phyloP scores from a whole-genome alignment of 176 grass and related monocot genomes.

The Aegilops longissima region DNA sequence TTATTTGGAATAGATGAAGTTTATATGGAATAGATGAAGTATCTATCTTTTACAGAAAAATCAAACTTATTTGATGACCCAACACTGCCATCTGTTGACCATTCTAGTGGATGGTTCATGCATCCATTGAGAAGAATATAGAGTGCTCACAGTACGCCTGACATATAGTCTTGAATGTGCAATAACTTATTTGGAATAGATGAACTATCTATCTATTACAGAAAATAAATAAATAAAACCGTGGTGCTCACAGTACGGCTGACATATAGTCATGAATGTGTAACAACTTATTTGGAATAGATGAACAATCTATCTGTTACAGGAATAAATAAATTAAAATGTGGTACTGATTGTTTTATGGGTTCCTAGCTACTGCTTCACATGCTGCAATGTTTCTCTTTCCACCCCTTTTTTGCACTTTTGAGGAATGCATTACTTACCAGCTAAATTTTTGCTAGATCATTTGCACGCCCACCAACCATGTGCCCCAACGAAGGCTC shows the following conservation, averaged over 20 bases:
- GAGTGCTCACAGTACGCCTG: not conserved
- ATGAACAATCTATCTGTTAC: constrained; percentile 6
- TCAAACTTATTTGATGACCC: not conserved
- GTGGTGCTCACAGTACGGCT: not conserved
- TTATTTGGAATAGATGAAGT: not conserved
- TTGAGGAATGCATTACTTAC: constrained; percentile 24
- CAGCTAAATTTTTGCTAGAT: constrained; percentile 45
- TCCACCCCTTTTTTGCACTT: constrained; percentile 2
- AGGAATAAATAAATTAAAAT: not conserved
- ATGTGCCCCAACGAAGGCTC: constrained; percentile 40
- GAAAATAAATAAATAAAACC: not conserved
- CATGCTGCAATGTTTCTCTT: constrained; percentile 22
- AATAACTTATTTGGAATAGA: not conserved
- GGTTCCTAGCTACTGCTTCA: constrained; percentile 3
- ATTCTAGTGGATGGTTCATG: not conserved
- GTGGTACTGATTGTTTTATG: not conserved
- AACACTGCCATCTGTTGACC: not conserved
- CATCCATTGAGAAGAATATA: not conserved
- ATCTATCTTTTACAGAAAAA: not conserved
- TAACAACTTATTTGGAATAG: not conserved
- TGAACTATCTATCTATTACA: constrained; percentile 18
- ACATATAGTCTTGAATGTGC: not conserved
- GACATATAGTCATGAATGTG: not conserved
- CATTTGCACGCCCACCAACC: constrained; percentile 33
- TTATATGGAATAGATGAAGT: not conserved